Evolutionary conservation across 2,329 filamentous ascomycete species (phyloP).

Genomic region (Xylariaceae sp.): DNA sequence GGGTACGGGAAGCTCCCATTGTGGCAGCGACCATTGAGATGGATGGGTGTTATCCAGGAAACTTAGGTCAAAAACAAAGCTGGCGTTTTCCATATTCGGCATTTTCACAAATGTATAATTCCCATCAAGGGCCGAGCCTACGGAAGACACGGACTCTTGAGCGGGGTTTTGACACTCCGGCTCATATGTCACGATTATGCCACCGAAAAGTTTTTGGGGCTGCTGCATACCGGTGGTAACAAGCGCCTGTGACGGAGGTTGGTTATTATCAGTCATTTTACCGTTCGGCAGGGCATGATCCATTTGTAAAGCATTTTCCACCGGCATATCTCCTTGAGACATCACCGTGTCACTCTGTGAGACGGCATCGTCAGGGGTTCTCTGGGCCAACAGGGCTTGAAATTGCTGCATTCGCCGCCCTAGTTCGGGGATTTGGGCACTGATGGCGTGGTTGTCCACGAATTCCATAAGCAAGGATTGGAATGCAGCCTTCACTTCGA

Average conservation of each 20-base stretch:
- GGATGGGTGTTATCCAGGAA: constrained; percentile 23
- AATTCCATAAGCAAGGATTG: constrained; percentile 56
- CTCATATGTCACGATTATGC: constrained; percentile 17
- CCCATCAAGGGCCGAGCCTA: constrained; percentile 5
- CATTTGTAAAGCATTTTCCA: background rate
- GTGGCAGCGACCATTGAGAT: constrained; percentile 29
- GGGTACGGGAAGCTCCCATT: constrained; percentile 33
- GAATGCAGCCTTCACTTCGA: constrained; percentile 70
- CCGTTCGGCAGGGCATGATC: background rate
- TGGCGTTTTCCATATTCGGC: constrained; percentile 48
- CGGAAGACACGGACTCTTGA: background rate
- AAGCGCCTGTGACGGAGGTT: background rate
- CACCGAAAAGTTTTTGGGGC: constrained; percentile 14
- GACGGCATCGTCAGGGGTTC: constrained; percentile 38
- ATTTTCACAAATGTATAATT: constrained; percentile 47
- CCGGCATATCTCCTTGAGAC: constrained; percentile 12
- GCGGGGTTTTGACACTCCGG: constrained; percentile 4
- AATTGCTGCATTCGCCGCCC: constrained; percentile 56
- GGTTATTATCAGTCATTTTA: background rate
- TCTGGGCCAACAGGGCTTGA: constrained; percentile 49
- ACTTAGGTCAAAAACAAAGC: constrained; percentile 37
- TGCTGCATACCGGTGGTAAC: constrained; percentile 1
- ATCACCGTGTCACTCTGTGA: constrained; percentile 26
- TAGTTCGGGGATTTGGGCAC: constrained; percentile 52
- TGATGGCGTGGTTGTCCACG: constrained; percentile 51